These are phyloP conservation scores for Aspergillus steynii DNA, from an alignment of 495 filamentous ascomycete species.

Conservation along the genomic window DNA sequence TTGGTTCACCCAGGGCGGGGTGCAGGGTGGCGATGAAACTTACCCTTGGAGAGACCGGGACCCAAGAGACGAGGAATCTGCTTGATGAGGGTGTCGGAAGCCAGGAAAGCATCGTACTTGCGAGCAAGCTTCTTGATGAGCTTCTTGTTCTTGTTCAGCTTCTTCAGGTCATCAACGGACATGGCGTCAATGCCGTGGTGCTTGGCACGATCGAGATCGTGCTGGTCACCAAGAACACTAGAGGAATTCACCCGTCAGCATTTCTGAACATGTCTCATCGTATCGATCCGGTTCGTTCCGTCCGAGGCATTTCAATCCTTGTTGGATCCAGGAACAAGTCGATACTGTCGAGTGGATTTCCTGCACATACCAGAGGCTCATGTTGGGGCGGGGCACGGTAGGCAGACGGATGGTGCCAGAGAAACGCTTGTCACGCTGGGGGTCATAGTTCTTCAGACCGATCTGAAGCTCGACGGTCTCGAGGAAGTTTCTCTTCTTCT, in stretches of 20 bases:
- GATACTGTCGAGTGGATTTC: not conserved
- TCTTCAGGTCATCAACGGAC: slow-evolving; percentile 97
- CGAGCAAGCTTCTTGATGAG: slow-evolving; percentile 99
- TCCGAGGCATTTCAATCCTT: not conserved
- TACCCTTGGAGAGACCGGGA: slow-evolving; percentile 97
- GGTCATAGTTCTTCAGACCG: slow-evolving; percentile 99
- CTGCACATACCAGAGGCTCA: slow-evolving; percentile 79
- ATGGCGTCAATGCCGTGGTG: slow-evolving; percentile 96
- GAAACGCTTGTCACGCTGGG: slow-evolving; percentile 99
- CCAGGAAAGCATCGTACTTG: slow-evolving; percentile 99
- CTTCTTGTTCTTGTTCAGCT: slow-evolving; percentile 99
- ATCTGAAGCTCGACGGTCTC: slow-evolving; percentile 92
- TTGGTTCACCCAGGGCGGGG: not conserved
- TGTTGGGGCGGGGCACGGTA: slow-evolving; percentile 84
- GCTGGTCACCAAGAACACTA: slow-evolving; percentile 97
- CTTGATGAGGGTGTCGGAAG: slow-evolving; percentile 95
- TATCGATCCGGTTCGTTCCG: not conserved
- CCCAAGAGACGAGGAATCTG: slow-evolving; percentile 99
- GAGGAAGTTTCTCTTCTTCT: slow-evolving; percentile 99
- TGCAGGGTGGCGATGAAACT: slow-evolving; percentile 22
- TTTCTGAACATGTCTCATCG: not conserved
- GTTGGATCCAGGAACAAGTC: not conserved
- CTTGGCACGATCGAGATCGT: slow-evolving; percentile 99
- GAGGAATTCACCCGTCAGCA: slow-evolving; percentile 19
- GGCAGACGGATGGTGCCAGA: slow-evolving; percentile 96